phyloP scores from a whole-genome alignment of 1,284 basidiomycete species.

The Fistulinella cinereoalba region DNA sequence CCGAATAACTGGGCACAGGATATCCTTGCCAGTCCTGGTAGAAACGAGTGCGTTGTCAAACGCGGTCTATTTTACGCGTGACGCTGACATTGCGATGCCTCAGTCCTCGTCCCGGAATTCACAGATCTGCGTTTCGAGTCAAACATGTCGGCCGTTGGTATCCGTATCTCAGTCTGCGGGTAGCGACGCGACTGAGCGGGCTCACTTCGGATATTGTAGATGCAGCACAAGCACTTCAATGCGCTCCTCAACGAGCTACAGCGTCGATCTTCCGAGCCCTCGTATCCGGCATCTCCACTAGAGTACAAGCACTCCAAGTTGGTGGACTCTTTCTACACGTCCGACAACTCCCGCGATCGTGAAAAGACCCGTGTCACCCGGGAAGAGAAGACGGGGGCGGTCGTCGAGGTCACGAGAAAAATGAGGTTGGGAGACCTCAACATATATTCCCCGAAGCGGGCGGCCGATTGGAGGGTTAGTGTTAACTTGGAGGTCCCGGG shows the following conservation, averaged over 20 bases:
- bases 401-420: constrained; percentile 74
- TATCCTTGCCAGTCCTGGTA: constrained; percentile 72
- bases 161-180: constrained; percentile 13
- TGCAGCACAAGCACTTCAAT: constrained; percentile 87
- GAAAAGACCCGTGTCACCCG: constrained; percentile 84
- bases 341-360: constrained; percentile 44
- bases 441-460: constrained; percentile 77
- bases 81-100: constrained; percentile 3
- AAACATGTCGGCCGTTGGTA: constrained; percentile 83
- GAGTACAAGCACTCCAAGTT: constrained; percentile 78
- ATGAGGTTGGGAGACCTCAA: constrained; percentile 85
- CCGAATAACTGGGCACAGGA: constrained; percentile 50
- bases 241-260: constrained; percentile 78
- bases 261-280: constrained; percentile 43
- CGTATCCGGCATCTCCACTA: constrained; percentile 56
- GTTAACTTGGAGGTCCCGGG: constrained; percentile 84
- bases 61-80: neutral
- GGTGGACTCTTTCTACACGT: constrained; percentile 77
- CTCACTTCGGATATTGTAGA: constrained; percentile 41
- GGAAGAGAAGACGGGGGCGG: constrained; percentile 68
- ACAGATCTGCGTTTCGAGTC: constrained; percentile 80
- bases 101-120: constrained; percentile 52
- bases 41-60: constrained; percentile 75
- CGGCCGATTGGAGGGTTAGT: constrained; percentile 90
- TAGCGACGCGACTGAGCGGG: neutral